phyloP scores from a whole-genome alignment of 139 green algal species.

The Edaphochlamys debaryana region DNA sequence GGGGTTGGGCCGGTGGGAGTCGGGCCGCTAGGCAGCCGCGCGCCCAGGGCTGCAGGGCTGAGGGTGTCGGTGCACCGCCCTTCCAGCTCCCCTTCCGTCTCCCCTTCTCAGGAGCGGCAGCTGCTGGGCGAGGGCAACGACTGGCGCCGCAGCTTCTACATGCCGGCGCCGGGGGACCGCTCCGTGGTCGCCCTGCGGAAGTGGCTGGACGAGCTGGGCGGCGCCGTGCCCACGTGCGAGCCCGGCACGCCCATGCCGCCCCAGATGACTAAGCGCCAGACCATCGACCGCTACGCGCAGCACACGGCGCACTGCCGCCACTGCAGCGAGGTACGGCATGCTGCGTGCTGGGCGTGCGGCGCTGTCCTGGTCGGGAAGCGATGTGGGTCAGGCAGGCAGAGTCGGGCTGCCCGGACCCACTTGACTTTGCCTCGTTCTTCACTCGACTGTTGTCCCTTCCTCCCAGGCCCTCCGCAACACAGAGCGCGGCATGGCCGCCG shows the following conservation, averaged over 20 bases:
- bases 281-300: conserved; percentile 34
- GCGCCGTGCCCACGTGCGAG: conserved; percentile 38
- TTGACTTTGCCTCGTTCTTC: background rate
- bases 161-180: conserved; percentile 36
- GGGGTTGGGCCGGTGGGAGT: background rate
- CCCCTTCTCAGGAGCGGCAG: conserved; percentile 11
- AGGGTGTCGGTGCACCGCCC: too few relatives aligned
- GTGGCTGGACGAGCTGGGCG: conserved; percentile 36
- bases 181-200: conserved; percentile 17
- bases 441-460: background rate
- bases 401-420: background rate
- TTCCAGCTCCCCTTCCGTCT: background rate
- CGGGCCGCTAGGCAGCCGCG: too few relatives aligned
- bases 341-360: background rate
- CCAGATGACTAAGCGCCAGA: conserved; percentile 38
- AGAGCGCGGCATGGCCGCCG: background rate
- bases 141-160: conserved; percentile 35
- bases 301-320: conserved; percentile 41
- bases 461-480: conserved; percentile 5
- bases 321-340: conserved; percentile 1
- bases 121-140: background rate
- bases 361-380: too few relatives aligned
- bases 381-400: background rate
- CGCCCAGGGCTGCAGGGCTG: too few relatives aligned
- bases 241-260: conserved; percentile 15